phyloP scores from a whole-genome alignment of 306 rosid species.

The Arachis stenosperma region DNA sequence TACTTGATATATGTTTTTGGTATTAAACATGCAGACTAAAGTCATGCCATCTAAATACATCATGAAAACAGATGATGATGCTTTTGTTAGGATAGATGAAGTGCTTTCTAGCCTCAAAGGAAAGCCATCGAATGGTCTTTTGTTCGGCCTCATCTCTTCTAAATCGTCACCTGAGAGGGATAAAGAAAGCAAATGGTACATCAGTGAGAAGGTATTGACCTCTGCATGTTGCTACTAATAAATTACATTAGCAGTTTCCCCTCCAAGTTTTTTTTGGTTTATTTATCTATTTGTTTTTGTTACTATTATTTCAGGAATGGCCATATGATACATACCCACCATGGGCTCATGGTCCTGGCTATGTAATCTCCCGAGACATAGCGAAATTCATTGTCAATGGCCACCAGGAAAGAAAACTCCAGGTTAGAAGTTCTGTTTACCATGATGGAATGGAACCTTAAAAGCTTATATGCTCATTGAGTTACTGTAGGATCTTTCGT shows the following conservation, averaged over 20 bases:
- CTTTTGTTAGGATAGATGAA: conserved; percentile 86
- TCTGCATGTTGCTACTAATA: conserved; percentile 15
- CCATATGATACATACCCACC: conserved; percentile 79
- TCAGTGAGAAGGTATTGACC: conserved; percentile 64
- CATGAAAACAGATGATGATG: conserved; percentile 98
- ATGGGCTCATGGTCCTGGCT: conserved; percentile 99
- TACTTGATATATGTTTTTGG: conserved; percentile 3
- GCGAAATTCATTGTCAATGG: conserved; percentile 71
- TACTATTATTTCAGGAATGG: conserved; percentile 71
- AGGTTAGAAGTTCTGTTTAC: conserved; percentile 50
- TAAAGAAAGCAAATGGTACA: conserved; percentile 85
- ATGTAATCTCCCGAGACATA: conserved; percentile 82
- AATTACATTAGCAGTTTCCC: not conserved
- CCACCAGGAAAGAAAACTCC: conserved; percentile 70
- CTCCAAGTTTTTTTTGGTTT: conserved; percentile 8
- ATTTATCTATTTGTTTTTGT: conserved; percentile 13
- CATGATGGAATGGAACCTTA: not conserved
- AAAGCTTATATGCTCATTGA: not conserved
- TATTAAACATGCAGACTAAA: conserved; percentile 68
- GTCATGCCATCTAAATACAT: conserved; percentile 78
- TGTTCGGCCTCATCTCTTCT: conserved; percentile 82
- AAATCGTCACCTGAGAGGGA: conserved; percentile 87
- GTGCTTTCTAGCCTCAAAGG: conserved; percentile 78
- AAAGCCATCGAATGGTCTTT: conserved; percentile 61
- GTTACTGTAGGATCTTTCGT: not conserved